Base-by-base conservation (phyloP, 2,329 filamentous ascomycete genomes). In the Arthrinium phaeospermum region DNA sequence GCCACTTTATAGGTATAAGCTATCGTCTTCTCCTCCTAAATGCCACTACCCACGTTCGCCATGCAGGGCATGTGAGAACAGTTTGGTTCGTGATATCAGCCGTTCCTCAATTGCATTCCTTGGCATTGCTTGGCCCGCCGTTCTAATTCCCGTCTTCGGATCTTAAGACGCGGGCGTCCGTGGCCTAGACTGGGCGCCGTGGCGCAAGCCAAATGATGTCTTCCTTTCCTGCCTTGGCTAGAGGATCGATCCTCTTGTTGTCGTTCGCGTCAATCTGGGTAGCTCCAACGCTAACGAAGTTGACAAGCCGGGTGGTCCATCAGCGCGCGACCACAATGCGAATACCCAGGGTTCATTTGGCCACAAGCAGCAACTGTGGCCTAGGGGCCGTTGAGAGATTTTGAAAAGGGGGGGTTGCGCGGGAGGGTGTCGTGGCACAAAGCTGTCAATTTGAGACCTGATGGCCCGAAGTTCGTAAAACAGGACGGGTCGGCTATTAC, bases 261-360 rank as follows among this genome's bases (percentile, higher is more conserved):
- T 61, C 27, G 30, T 41, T 41, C 57, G 57, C 34, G 57, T 41
- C 57, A 64, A 41, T 10, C 57, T 30, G 57, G 57, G 34, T 64
- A 41, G 57, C 34, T 41, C 34, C 19, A 64, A 64, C 57, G 57
- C 57, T 64, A 64, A 64, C 6, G 57, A 64, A 41, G 57, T 34
- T 64, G 57, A 64, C 57, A 41, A 41, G 57, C 30, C 34, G 30
- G 19, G 30, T 37, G 16, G 53, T 22, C 53, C 16, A 13, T 61
- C 53, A 61, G 37, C 30, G 34, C 30, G 34, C 27, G 27, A 30
- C n/a, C 57, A n/a, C 19, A 64, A 64, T 64, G 22, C 57, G 24
- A 13, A 41, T 64, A 19, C 22, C n/a, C 57, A 64, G 8, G 22
- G 22, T 64, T 64, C 22, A 8, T 34, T 41, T 19, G 37, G 22